Conservation (phyloP, 2,329 filamentous ascomycete species). For the Aspergillus piperis region DNA sequence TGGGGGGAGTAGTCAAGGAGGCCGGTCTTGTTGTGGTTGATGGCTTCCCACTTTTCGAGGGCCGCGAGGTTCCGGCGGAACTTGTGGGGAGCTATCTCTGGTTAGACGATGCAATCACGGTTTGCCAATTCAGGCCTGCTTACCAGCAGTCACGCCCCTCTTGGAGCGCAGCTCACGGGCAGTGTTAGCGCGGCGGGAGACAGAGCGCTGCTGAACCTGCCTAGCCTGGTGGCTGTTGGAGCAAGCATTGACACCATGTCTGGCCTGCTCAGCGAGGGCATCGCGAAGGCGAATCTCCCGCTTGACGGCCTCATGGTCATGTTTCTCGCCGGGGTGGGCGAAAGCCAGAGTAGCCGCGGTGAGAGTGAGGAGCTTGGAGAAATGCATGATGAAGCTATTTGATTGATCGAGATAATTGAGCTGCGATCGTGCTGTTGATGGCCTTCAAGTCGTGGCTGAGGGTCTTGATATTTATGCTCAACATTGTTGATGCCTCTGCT, state of each 20-base stretch:
- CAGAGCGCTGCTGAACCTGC: conserved; percentile 28
- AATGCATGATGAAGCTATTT: conserved; percentile 21
- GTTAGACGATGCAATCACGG: too few species aligned
- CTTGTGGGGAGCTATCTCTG: conserved; percentile 24
- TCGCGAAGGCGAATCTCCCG: conserved; percentile 32
- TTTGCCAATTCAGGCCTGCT: neutral
- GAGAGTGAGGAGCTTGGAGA: conserved; percentile 34
- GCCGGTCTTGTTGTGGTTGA: conserved; percentile 43
- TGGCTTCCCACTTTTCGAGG: conserved; percentile 41
- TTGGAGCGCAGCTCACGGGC: conserved; percentile 30
- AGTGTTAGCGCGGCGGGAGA: conserved; percentile 30
- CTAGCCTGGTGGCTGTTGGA: conserved; percentile 25
- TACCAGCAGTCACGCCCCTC: conserved; percentile 30
- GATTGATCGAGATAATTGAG: neutral
- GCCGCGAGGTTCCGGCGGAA: conserved; percentile 40
- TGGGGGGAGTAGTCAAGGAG: conserved; percentile 28
- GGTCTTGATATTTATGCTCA: neutral
- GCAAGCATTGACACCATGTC: conserved; percentile 28
- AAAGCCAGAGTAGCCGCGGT: conserved; percentile 32
- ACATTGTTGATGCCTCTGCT: neutral
- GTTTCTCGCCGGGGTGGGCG: conserved; percentile 36
- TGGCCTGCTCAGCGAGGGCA: conserved; percentile 26
- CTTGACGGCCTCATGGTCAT: conserved; percentile 31
- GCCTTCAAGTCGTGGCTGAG: neutral
- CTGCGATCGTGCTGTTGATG: neutral